Percentiles rank a stretch among this genome's conserved stretches.
phyloP scores from a whole-genome alignment of 2,329 filamentous ascomycete species.

The Nemania diffusa region DNA sequence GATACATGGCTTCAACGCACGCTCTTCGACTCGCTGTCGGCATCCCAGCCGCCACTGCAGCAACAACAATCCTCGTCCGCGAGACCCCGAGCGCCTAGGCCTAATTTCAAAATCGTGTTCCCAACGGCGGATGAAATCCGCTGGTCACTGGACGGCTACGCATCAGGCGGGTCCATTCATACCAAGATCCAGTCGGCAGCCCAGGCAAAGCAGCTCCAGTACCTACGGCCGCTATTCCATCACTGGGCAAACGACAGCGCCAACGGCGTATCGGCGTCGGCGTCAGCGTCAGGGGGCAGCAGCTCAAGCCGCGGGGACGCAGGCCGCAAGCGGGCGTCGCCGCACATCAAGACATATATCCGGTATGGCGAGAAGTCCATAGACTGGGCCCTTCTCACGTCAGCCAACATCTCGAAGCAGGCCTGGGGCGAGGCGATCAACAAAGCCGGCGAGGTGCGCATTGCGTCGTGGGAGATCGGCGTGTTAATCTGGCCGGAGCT shows the following conservation, averaged over 20 bases:
- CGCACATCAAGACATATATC: constrained; percentile 91
- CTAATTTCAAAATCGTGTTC: constrained; percentile 78
- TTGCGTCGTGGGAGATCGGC: constrained; percentile 86
- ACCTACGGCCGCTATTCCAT: constrained; percentile 75
- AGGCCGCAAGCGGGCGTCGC: constrained; percentile 76
- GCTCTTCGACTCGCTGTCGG: constrained; percentile 63
- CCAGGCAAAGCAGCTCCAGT: constrained; percentile 78
- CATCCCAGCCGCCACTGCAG: constrained; percentile 36
- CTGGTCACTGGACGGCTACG: constrained; percentile 79
- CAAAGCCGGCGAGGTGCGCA: constrained; percentile 68
- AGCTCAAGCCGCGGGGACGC: constrained; percentile 54
- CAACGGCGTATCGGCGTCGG: constrained; percentile 49
- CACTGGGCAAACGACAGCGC: constrained; percentile 77
- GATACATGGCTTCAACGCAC: constrained; percentile 78
- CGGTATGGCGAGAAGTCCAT: constrained; percentile 68
- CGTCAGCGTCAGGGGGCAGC: neutral
- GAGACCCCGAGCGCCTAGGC: constrained; percentile 44
- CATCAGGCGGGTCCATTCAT: constrained; percentile 82
- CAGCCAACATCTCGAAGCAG: constrained; percentile 91
- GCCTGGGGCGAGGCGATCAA: constrained; percentile 80
- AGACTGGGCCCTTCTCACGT: constrained; percentile 88
- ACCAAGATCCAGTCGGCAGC: constrained; percentile 76
- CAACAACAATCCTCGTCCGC: constrained; percentile 24
- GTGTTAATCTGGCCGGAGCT: constrained; percentile 83
- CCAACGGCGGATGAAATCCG: constrained; percentile 84